Conservation (phyloP, 108 stramenopile genomes). For the Asterionellopsis glacialis region DNA sequence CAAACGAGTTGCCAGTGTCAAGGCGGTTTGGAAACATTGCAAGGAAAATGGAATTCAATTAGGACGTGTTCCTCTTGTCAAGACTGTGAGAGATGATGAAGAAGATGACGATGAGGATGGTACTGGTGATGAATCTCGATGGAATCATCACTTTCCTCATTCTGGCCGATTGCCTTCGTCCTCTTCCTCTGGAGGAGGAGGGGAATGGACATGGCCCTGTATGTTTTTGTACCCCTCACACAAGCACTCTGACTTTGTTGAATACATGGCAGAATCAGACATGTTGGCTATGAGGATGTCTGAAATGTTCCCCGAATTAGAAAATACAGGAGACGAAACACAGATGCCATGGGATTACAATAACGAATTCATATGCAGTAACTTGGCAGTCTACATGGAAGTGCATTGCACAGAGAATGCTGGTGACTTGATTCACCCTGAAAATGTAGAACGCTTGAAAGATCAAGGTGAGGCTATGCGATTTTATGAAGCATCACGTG, state of each 20-base stretch:
- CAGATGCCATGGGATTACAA: constrained; percentile 83
- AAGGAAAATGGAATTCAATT: constrained; percentile 59
- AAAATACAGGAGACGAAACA: constrained; percentile 45
- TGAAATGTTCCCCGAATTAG: constrained; percentile 82
- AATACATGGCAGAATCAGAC: constrained; percentile 68
- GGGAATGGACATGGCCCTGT: constrained; percentile 75
- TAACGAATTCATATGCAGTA: constrained; percentile 81
- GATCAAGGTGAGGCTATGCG: constrained; percentile 75
- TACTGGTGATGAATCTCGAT: constrained; percentile 51
- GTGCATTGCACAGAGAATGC: constrained; percentile 45
- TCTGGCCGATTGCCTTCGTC: constrained; percentile 61
- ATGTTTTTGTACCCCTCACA: constrained; percentile 86
- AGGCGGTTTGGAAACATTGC: constrained; percentile 84
- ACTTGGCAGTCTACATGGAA: constrained; percentile 86
- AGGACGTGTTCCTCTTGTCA: constrained; percentile 74
- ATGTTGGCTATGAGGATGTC: constrained; percentile 83
- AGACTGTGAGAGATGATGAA: constrained; percentile 69
- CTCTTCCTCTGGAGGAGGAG: constrained; percentile 7
- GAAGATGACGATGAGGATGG: constrained; percentile 48
- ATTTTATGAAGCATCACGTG: constrained; percentile 82
- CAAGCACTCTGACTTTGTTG: constrained; percentile 82
- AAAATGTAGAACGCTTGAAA: constrained; percentile 57
- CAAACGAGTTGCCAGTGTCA: constrained; percentile 70
- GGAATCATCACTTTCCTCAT: constrained; percentile 86
- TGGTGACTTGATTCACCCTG: constrained; percentile 58